Evolutionary conservation across 176 grass and related monocot genomes (phyloP), one percentile per base, ranked within the genome.

Genomic region (Eremochloa ophiuroides): DNA sequence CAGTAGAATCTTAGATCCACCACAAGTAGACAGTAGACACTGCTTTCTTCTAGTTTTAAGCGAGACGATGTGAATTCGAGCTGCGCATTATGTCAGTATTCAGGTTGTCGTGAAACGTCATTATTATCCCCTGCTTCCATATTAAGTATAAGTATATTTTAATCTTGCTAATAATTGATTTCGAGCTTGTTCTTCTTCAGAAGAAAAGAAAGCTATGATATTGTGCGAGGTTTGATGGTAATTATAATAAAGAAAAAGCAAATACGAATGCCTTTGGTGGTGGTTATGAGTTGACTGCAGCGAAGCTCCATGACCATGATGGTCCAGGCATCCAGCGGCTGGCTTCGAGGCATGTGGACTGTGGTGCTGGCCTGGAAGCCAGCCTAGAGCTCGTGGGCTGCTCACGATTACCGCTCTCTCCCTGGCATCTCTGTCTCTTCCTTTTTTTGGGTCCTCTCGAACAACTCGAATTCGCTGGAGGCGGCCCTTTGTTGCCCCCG

Each of bases 211-310:
- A 1, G 37, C 37, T 38, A 38, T 7, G 37, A 38, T 38, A 38
- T 1, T 35, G 34, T 35, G 34, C 34, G 34, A 35, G 30, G 47
- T 31, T 42, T 43, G 37, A 2, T 71, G 37, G 38, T 67, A 14
- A 42, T n/a, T n/a, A n/a, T 4, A 28, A 44, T 26, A 2, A 1
- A n/a, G 10, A 39, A 22, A 3, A 7, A n/a, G 2, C 3, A 44
- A 44, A 14, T 44, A 44, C 13, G 41, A 3, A 43, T 44, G 39
- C 4, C 56, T 60, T 55, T 55, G 71, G 34, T 40, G 81, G 87
- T 85, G 41, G 77, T 76, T 85, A 75, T 61, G 82, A 80, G 82
- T 85, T 89, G 82, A 85, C 87, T 33, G 71, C 20, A 43, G 75
- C 25, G 14, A 4, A 13, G 43, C 37, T 84, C 37, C 25, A n/a